Conservation (phyloP, 164 flowering plant species). For the Akebia trifoliata region DNA sequence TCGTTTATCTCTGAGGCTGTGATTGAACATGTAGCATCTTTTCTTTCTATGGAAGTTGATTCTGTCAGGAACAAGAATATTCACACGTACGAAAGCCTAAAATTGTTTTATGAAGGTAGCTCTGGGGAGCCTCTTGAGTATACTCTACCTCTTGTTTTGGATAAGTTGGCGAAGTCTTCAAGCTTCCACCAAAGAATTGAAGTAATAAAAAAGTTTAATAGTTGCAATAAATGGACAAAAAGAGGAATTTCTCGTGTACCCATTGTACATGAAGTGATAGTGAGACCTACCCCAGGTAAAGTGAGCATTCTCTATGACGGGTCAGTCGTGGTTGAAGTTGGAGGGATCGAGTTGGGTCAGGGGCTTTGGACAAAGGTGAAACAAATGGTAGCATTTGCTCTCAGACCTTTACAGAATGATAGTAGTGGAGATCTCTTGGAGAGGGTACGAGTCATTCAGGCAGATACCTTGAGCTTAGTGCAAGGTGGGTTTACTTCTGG, state of each 20-base stretch:
- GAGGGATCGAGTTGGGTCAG: slow-evolving; percentile 90
- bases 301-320: slow-evolving; percentile 83
- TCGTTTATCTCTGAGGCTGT: slow-evolving; percentile 81
- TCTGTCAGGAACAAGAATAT: slow-evolving; percentile 56
- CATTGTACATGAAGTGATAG: slow-evolving; percentile 40
- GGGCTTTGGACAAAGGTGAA: slow-evolving; percentile 95
- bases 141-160: slow-evolving; percentile 65
- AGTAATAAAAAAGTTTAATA: slow-evolving; percentile 46
- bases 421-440: slow-evolving; percentile 50
- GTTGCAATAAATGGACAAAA: slow-evolving; percentile 53
- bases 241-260: slow-evolving; percentile 83
- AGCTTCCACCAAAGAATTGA: slow-evolving; percentile 39
- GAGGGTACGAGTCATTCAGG: slow-evolving; percentile 64
- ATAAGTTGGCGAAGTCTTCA: slow-evolving; percentile 51
- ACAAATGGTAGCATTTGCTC: slow-evolving; percentile 83
- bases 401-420: slow-evolving; percentile 43
- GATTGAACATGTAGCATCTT: slow-evolving; percentile 75
- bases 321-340: slow-evolving; percentile 86
- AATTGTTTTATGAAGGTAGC: slow-evolving; percentile 32
- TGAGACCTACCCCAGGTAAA: slow-evolving; percentile 73
- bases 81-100: slow-evolving; percentile 61
- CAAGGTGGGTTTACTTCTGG: slow-evolving; percentile 91
- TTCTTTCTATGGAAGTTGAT: slow-evolving; percentile 68
- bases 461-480: slow-evolving; percentile 78
- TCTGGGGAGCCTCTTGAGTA: slow-evolving; percentile 55